These are phyloP conservation scores for Myochromella boudieri DNA, from an alignment of 768 basidiomycete genomes.

Conservation along the genomic window DNA sequence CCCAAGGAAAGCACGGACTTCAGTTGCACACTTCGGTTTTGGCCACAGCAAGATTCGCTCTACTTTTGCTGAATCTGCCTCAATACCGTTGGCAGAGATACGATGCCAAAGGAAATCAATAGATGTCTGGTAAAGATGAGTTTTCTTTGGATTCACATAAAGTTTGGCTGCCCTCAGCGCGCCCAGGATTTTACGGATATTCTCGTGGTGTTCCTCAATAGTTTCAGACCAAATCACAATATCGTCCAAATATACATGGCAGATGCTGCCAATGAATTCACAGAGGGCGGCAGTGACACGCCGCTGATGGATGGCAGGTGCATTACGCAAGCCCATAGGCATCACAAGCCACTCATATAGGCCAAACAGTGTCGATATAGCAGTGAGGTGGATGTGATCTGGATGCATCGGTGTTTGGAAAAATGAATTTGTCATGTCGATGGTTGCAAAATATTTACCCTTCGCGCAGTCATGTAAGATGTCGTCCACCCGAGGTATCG, in stretches of 20 bases:
- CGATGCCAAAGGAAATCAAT: slow-evolving; percentile 1
- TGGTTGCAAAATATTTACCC: slow-evolving; percentile 33
- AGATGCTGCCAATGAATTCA: slow-evolving; percentile 32
- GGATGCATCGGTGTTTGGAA: slow-evolving; percentile 34
- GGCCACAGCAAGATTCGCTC: slow-evolving; percentile 28
- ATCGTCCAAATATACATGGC: slow-evolving; percentile 44
- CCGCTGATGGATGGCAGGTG: slow-evolving; percentile 31
- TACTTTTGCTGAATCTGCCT: not conserved
- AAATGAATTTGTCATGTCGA: slow-evolving; percentile 43
- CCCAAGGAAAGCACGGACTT: slow-evolving; percentile 8
- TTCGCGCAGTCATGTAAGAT: slow-evolving; percentile 33
- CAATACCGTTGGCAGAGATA: not conserved
- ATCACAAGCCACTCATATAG: slow-evolving; percentile 41
- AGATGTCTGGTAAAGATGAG: not conserved
- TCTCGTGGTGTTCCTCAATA: slow-evolving; percentile 28
- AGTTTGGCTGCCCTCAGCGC: not conserved
- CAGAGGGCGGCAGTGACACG: slow-evolving; percentile 31
- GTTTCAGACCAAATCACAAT: slow-evolving; percentile 42
- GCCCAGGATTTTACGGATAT: slow-evolving; percentile 24
- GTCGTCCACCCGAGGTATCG: slow-evolving; percentile 25
- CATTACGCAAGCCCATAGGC: slow-evolving; percentile 35
- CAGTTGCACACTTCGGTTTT: slow-evolving; percentile 9
- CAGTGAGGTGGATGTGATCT: slow-evolving; percentile 29
- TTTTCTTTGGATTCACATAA: not conserved
- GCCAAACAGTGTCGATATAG: slow-evolving; percentile 34